phyloP scores from a whole-genome alignment of 495 filamentous ascomycete species.

The Penicillium psychrofluorescens region DNA sequence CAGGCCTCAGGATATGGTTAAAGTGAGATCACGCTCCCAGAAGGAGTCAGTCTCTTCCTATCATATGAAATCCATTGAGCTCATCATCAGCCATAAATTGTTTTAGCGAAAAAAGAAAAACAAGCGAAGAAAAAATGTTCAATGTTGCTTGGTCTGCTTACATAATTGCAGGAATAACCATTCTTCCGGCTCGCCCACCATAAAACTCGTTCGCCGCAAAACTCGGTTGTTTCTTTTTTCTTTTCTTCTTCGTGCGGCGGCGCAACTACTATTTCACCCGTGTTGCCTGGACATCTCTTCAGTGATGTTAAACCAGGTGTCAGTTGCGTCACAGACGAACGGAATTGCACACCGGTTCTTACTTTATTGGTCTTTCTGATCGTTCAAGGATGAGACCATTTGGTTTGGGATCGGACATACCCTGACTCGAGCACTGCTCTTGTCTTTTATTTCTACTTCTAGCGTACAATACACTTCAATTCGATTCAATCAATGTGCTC shows the following conservation, averaged over 20 bases:
- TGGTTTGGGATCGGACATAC: slow-evolving; percentile 46
- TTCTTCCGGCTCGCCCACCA: background rate
- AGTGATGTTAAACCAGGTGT: slow-evolving; percentile 48
- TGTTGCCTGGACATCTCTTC: slow-evolving; percentile 47
- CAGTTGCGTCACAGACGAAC: slow-evolving; percentile 53
- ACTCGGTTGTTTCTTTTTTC: slow-evolving; percentile 17
- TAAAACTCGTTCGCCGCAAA: background rate
- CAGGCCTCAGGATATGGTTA: slow-evolving; percentile 41
- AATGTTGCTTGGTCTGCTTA: slow-evolving; percentile 1
- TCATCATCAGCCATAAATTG: slow-evolving; percentile 48
- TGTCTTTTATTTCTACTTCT: background rate
- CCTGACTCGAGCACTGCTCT: background rate
- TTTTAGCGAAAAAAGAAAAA: slow-evolving; percentile 13
- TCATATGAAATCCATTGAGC: slow-evolving; percentile 42
- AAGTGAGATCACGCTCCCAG: slow-evolving; percentile 46
- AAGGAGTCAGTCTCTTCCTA: slow-evolving; percentile 58
- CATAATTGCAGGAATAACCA: background rate
- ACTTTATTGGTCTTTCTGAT: slow-evolving; percentile 44
- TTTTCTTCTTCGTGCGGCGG: slow-evolving; percentile 57
- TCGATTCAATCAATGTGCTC: no score
- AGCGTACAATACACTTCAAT: no score
- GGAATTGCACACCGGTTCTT: slow-evolving; percentile 54
- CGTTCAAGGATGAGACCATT: slow-evolving; percentile 39
- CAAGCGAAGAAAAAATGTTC: slow-evolving; percentile 4
- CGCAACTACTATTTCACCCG: slow-evolving; percentile 41